phyloP scores from a whole-genome alignment of 2,329 filamentous ascomycete genomes.

The Trichoderma harzianum region DNA sequence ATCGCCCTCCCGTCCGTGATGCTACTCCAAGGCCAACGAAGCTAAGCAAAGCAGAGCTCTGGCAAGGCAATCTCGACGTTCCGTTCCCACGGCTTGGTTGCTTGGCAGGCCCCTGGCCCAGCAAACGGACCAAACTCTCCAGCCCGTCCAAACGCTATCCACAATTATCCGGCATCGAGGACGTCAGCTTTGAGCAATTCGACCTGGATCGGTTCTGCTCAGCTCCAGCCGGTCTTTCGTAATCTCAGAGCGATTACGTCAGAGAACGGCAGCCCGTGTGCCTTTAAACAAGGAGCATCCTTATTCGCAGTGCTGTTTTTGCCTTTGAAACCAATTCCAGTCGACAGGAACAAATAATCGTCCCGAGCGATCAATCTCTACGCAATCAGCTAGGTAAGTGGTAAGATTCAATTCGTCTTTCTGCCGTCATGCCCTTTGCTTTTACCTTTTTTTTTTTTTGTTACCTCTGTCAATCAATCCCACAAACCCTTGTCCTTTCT shows the following conservation, averaged over 20 bases:
- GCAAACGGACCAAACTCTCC: constrained; percentile 18
- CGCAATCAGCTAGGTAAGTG: neutral
- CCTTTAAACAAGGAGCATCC: neutral
- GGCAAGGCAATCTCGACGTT: neutral
- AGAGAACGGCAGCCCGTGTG: neutral
- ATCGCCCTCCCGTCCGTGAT: neutral
- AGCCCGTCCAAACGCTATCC: neutral
- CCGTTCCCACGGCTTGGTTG: neutral
- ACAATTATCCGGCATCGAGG: constrained; percentile 14
- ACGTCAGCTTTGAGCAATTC: constrained; percentile 15
- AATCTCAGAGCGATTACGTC: constrained; percentile 5
- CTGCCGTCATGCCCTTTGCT: neutral
- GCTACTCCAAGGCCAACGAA: neutral
- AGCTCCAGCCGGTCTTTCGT: neutral
- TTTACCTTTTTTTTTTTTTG: neutral
- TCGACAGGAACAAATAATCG: neutral
- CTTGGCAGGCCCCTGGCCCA: neutral
- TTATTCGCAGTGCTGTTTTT: neutral
- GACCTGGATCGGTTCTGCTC: neutral
- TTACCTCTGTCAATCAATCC: neutral
- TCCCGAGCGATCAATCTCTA: too few relatives aligned
- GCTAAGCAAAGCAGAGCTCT: neutral
- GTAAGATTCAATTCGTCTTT: neutral
- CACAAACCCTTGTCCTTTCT: neutral
- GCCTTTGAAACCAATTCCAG: neutral